These are phyloP conservation scores for Rhodomyrtus tomentosa DNA, from an alignment of 345 rosid genomes.

Conservation along the genomic window DNA sequence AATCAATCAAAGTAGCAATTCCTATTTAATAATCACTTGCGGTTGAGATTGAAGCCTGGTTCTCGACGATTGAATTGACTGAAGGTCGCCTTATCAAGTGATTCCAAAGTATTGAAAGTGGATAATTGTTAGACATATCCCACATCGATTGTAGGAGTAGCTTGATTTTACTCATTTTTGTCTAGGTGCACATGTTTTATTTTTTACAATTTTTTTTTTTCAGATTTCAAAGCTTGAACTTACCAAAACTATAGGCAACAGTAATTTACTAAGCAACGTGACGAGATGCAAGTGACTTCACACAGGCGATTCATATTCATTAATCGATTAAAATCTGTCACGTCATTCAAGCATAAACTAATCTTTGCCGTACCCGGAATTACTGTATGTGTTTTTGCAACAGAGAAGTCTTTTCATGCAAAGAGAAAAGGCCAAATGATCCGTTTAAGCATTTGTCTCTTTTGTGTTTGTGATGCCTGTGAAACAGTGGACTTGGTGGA, in stretches of 20 bases:
- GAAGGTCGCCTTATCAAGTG: neutral
- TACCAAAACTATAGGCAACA: too few species aligned
- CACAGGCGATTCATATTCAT: neutral
- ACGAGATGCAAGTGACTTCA: neutral
- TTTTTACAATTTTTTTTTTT: too few species aligned
- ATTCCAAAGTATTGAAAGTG: neutral
- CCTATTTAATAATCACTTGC: neutral
- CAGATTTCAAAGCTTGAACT: too few species aligned
- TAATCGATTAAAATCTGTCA: neutral
- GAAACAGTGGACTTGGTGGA: neutral
- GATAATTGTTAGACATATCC: neutral
- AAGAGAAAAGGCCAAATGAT: neutral
- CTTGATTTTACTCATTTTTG: too few species aligned
- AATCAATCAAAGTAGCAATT: too few species aligned
- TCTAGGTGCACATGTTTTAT: too few species aligned
- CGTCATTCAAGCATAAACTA: neutral
- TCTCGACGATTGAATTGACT: neutral
- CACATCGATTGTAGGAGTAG: too few species aligned
- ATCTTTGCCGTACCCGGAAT: neutral
- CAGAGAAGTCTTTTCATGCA: neutral
- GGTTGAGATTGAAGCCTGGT: neutral
- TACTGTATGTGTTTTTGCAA: neutral
- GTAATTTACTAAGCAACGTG: too few species aligned
- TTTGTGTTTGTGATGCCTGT: neutral
- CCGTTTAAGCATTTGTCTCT: neutral